Evolutionary conservation across 2,329 filamentous ascomycete species (phyloP).

Genomic region (Colletotrichum musae): DNA sequence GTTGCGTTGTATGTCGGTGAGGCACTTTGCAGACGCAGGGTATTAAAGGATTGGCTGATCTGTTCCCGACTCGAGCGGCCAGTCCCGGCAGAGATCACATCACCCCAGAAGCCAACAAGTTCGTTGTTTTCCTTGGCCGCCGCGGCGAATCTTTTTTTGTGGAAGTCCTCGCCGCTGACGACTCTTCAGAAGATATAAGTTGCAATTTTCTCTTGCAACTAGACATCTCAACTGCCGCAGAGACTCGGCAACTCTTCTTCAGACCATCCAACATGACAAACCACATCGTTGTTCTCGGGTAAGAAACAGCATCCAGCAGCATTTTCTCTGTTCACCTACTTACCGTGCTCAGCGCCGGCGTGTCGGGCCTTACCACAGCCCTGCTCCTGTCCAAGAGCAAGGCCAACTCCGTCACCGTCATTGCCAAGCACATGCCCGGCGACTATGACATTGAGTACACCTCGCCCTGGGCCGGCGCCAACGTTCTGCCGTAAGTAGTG

Average conservation of each 20-base stretch:
- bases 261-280: constrained; percentile 63
- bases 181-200: not conserved
- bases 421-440: constrained; percentile 85
- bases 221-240: not conserved
- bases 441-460: constrained; percentile 89
- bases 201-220: not conserved
- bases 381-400: constrained; percentile 62
- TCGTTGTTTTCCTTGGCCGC: not conserved
- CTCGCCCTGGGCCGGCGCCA: constrained; percentile 85
- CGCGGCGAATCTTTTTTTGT: not conserved
- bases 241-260: not conserved
- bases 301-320: constrained; percentile 33
- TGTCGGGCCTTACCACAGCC: constrained; percentile 66
- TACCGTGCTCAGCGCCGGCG: constrained; percentile 57
- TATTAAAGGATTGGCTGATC: constrained; percentile 1
- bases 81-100: not conserved
- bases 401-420: constrained; percentile 56
- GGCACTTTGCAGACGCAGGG: not conserved
- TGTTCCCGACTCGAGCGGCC: not conserved
- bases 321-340: not conserved
- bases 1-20: not conserved
- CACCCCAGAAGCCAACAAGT: not conserved
- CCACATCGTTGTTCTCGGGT: constrained; percentile 58
- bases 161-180: not conserved
- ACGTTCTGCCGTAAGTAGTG: constrained; percentile 74